Evolutionary conservation across 495 filamentous ascomycete species (phyloP).

Genomic region (Tuber indicum): DNA sequence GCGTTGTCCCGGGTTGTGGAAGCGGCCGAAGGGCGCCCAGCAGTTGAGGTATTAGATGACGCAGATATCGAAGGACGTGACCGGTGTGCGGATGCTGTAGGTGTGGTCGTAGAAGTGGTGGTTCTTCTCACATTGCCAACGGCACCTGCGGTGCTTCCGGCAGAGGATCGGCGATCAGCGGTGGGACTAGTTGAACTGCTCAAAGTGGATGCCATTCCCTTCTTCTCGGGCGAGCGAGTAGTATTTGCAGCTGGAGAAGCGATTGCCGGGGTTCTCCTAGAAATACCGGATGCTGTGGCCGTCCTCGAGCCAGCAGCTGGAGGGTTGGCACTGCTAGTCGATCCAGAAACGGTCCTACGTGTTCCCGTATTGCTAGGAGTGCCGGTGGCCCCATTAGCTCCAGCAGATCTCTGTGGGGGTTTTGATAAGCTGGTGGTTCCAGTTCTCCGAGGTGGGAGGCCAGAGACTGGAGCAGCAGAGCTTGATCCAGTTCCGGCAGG

Average conservation of each 20-base stretch:
- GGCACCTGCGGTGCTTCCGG: slow-evolving; percentile 5
- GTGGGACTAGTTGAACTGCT: slow-evolving; percentile 25
- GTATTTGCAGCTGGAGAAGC: slow-evolving; percentile 10
- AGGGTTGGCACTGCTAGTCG: neutral
- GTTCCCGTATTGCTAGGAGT: neutral
- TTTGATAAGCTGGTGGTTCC: slow-evolving; percentile 28
- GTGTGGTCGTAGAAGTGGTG: slow-evolving; percentile 5
- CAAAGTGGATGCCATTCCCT: neutral
- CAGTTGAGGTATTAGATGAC: slow-evolving; percentile 12
- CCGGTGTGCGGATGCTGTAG: slow-evolving; percentile 19
- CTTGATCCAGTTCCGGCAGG: slow-evolving; percentile 18
- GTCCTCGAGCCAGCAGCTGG: slow-evolving; percentile 15
- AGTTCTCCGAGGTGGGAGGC: slow-evolving; percentile 9
- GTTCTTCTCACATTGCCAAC: slow-evolving; percentile 14
- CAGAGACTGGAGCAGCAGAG: slow-evolving; percentile 19
- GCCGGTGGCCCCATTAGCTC: slow-evolving; percentile 6
- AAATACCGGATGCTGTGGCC: slow-evolving; percentile 12
- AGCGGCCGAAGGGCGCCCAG: slow-evolving; percentile 22
- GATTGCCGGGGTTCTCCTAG: slow-evolving; percentile 23
- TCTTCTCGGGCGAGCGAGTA: slow-evolving; percentile 26
- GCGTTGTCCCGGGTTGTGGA: slow-evolving; percentile 20
- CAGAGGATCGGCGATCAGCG: slow-evolving; percentile 25
- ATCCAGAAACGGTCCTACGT: slow-evolving; percentile 13
- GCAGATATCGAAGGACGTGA: slow-evolving; percentile 31
- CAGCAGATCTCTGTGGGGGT: slow-evolving; percentile 28